Evolutionary conservation across 1,284 basidiomycete genomes (phyloP), one percentile per base, ranked within the genome.

Genomic region (Sphaerobolus stellatus): DNA sequence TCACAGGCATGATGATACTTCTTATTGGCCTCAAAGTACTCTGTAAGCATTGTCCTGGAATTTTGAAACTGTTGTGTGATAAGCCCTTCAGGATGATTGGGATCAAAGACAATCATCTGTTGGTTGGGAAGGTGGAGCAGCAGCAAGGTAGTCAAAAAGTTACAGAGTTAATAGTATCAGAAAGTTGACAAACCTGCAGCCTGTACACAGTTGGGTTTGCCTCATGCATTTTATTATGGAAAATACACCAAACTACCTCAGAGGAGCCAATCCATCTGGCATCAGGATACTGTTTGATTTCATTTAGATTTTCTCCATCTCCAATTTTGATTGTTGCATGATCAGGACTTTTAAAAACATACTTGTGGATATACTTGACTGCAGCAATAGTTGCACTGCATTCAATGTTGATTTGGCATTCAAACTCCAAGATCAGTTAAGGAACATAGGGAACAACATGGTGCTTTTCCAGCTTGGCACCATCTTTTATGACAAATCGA

Each of bases 321-420:
- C 7, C 41, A 51, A 51, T 40, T 16, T 40, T 14, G 20, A 51
- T 40, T 59, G 29, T 66, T 0, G 66, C 66, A 1, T 66, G 62
- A 60, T 80, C 76, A 22, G 59, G 51, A 0, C 79, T 78, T 58
- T 81, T 81, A 56, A 74, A 68, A 33, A 78, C 67, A 57, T 80
- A 80, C 56, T 80, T 80, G 64, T 71, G 69, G 5, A 72, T 54
- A 56, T 80, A 80, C 57, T 79, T 77, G 57, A 75, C 51, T 0
- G 71, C 64, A 1, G 52, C 56, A 20, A 77, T 56, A 0, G 63
- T 65, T 3, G 64, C 56, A 1, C 62, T 66, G 46, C 71, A 68
- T 52, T 78, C 73, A 0, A 76, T 59, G 56, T 83, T 81, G 57
- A 81, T 77, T 56, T 83, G 79, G 9, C 62, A 62, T 25, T 8